Conservation (phyloP, 148 eudicot genomes). For the Mesembryanthemum crystallinum region DNA sequence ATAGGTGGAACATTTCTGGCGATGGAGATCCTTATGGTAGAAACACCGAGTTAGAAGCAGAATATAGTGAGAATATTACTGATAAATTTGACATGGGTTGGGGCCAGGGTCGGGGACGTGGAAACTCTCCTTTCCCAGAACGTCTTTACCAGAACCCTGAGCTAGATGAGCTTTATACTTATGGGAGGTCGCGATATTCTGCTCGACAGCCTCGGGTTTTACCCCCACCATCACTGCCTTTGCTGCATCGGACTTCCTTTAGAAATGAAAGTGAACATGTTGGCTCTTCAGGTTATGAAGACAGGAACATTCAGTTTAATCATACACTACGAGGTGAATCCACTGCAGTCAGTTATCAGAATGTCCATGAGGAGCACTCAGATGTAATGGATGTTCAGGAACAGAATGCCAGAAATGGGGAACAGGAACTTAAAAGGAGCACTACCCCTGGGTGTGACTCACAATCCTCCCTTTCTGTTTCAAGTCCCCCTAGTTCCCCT, state of each 20-base stretch:
- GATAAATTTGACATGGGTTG: conserved; percentile 61
- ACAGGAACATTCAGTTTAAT: conserved; percentile 30
- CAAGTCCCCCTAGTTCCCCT: conserved; percentile 89
- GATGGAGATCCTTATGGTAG: conserved; percentile 47
- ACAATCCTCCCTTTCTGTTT: conserved; percentile 84
- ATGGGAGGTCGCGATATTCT: conserved; percentile 81
- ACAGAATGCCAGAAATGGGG: conserved; percentile 34
- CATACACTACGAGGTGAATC: conserved; percentile 42
- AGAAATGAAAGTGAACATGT: conserved; percentile 50
- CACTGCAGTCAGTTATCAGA: conserved; percentile 34
- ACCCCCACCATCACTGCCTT: conserved; percentile 75
- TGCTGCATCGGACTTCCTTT: conserved; percentile 45
- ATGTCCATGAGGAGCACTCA: conserved; percentile 42
- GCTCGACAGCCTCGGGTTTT: conserved; percentile 90
- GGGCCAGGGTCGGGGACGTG: conserved; percentile 58
- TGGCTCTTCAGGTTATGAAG: conserved; percentile 50
- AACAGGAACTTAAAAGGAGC: conserved; percentile 39
- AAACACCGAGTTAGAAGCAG: conserved; percentile 51
- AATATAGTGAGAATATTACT: conserved; percentile 49
- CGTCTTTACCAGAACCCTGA: conserved; percentile 59
- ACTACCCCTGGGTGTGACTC: conserved; percentile 64
- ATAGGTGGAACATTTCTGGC: conserved; percentile 55
- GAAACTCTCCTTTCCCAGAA: conserved; percentile 52
- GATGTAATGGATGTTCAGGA: conserved; percentile 36
- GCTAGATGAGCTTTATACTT: conserved; percentile 58